Base-by-base conservation (phyloP, 305 asterid genomes). In the Euphrasia arctica region DNA sequence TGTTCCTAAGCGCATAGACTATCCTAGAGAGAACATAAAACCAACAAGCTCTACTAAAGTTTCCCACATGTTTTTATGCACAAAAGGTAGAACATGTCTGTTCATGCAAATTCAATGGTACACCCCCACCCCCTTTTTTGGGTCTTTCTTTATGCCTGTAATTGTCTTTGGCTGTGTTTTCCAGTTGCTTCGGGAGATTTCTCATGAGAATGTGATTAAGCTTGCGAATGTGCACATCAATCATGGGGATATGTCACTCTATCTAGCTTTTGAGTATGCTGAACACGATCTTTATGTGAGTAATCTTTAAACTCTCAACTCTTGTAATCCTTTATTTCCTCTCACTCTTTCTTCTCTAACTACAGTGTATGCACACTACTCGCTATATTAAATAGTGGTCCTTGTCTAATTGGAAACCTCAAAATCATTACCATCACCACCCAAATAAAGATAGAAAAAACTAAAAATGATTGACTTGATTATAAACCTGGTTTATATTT, bases 231-330 rank as follows among this genome's bases (percentile, higher is more conserved):
- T 93, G 77, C 99, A 93, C 75, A 90, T 93, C 78, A 93, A 93
- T 74, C 90, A 79, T 65, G 85, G 84, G 0, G 99, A 93, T 66
- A 90, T 90, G 99, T 93, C 99, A 13, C 96, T 93, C 55, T 93
- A 93, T 78, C 80, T 93, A 49, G 99, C 99, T 70, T 93, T 93
- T 71, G 99, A 93, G 76, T 93, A 93, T 74, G 95, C 99, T 0
- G 99, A 93, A 74, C 97, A 89, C 70, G 99, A 93, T 58, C 95
- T 93, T 70, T 93, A 93, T 72, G 99, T 93, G 85, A 90, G 97
- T 85, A 42, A 69, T 71, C 54, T 60, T 41, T 62, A 54, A 62
- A 42, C 50, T 58, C 55, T 67, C 67, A 62, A 43, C 55, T 54
- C 52, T 28, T 64, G 15, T 58, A 9, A 60, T 18, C 57, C 43